These are phyloP conservation scores for Zea mays DNA, from an alignment of 176 grass and related monocot genomes.

Conservation along the genomic window Zm-B73-REFERENCE-NAM-5.0 NC_050097.1:208530001-208530500, in stretches of 20 bases:
- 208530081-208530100: background rate
- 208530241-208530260: constrained; percentile 1
- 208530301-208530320: constrained; percentile 10
- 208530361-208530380: constrained; percentile 13
- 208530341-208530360: background rate
- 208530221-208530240: background rate
- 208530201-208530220: background rate
- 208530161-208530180: too few species aligned
- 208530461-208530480: background rate
- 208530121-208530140: too few species aligned
- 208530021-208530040: background rate
- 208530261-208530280: background rate
- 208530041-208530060: background rate
- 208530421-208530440: constrained; percentile 7
- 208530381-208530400: constrained; percentile 6
- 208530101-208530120: background rate
- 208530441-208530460: background rate
- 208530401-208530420: constrained; percentile 3
- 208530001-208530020: background rate
- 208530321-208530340: constrained; percentile 31
- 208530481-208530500: constrained; percentile 19
- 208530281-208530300: constrained; percentile 5
- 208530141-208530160: too few species aligned
- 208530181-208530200: background rate
- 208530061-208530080: background rate